Evolutionary conservation across 2,329 filamentous ascomycete species (phyloP), one percentile per base, ranked within the genome.

Genomic region (Achaetomium macrosporum): DNA sequence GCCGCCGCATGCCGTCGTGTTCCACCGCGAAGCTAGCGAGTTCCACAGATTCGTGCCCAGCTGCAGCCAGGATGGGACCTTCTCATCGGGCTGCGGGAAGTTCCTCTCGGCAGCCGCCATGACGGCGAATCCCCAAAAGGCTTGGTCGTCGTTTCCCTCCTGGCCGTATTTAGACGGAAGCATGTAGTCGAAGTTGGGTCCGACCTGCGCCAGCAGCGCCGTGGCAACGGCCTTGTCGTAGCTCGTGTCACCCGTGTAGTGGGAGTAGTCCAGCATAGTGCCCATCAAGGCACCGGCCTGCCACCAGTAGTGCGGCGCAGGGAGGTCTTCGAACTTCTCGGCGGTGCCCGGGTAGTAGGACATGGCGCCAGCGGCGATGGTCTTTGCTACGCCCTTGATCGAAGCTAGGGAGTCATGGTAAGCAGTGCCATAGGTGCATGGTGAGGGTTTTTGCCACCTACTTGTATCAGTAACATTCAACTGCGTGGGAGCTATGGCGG

Each of bases 141-240:
- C 82, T 64, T 88, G 83, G 63, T 90, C 86, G 59, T 89, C 86
- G 59, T 89, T 90, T 49, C 85, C 85, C 65, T 86, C 79, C 55
- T 82, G 77, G n/a, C 73, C 73, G 12, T 69, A 68, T 57, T 84
- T 79, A 51, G 69, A 67, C 0, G 76, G 73, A 4, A 78, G 73
- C 75, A 87, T 82, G 62, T 77, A 85, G 67, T 88, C 75, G 53
- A 76, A 72, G 9, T 76, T 66, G 0, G 77, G 75, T 1, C 83
- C 83, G 6, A 71, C 76, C 65, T 79, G 83, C 25, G 74, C 79
- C 6, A 81, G 66, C 2, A 88, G 69, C 9, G 79, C 83, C 56
- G 84, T 72, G 33, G 77, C 75, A 46, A 84, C 72, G 3, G 78
- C 71, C 20, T 78, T 69, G 64, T 85, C 82, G 68, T 87, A 86